Evolutionary conservation across 768 basidiomycete species (phyloP), one percentile per base, ranked within the genome.

Genomic region (Macrolepiota fuliginosa): DNA sequence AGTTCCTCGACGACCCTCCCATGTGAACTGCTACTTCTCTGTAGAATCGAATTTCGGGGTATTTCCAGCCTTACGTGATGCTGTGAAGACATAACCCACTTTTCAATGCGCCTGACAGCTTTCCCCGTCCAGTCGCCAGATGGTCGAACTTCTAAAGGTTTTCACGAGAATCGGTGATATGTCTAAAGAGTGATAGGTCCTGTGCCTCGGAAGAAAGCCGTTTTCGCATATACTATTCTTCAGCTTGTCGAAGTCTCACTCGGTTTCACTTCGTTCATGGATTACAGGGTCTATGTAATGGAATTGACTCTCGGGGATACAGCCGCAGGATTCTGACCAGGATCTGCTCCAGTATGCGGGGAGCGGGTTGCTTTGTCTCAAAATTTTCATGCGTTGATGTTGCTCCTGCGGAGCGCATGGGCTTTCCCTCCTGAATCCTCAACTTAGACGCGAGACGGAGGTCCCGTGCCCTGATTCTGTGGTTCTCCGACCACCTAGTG

Each of bases 21-120:
- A 58, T 50, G 57, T 24, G 57, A 50, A 50, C 27, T 47, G 15
- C 15, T 3, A 46, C 50, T 58, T 37, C 57, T 58, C 57, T 46
- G 36, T 39, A 50, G 57, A 27, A 13, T 37, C n/a, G 24, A 13
- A n/a, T 32, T 36, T 17, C 46, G 24, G 47, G 45, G 45, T 36
- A 57, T 32, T 40, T 32, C 32, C 22, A 27, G 19, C 57, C 47
- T 58, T 58, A 52, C 58, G 19, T 35, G 49, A n/a, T 32, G 3
- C 17, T 27, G 12, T 50, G 46, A 37, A 32, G 47, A 49, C 13
- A 27, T 25, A 5, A n/a, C 19, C 22, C 25, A 17, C 4, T 37
- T 19, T 24, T 15, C 22, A 50, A 29, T 25, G 22, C 6, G 35
- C 17, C 57, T 39, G 36, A 58, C 35, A 25, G 36, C n/a, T 22